Evolutionary conservation across 129 eudicot species (phyloP), one percentile per base, ranked within the genome.

Genomic region (Cynara cardunculus): DNA sequence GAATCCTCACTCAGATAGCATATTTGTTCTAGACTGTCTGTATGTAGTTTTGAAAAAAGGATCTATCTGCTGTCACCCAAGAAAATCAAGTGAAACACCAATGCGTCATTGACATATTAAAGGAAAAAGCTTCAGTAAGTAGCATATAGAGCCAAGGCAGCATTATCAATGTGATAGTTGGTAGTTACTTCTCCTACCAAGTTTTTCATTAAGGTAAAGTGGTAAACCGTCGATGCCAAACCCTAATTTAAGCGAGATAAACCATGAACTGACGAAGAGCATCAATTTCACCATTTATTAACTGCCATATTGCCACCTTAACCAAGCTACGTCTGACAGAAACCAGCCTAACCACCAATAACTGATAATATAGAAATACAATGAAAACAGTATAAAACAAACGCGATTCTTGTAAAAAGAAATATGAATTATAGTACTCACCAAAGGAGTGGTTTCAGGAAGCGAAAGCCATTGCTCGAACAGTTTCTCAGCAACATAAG

Each of bases 401-500:
- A 22, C 27, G 67, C 68, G 68, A 19, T 61, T 59, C 66, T 59
- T 59, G 66, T 14, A 28, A 10, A 28, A 2, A 67, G 56, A 73
- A 66, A 16, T 21, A 6, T 39, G 5, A 44, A 44, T 14, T 0
- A 39, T 2, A 28, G 8, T 24, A 65, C 5, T 73, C 79, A 92
- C 97, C 97, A 90, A 78, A 0, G 87, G 72, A 80, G 83, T 72
- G 35, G 97, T 90, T 49, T 92, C 97, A 21, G 96, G 87, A 31
- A 92, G 91, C 69, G 97, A 92, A 41, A 92, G 95, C 97, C 97
- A 92, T 85, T 88, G 93, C 67, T 90, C 91, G 39, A 87, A 92
- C 35, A 92, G 93, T 76, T 84, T 88, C 75, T 90, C 90, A 5
- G 96, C 96, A 68, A 90, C 85, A 62, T 61, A 88, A 67, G 96